These are phyloP conservation scores for Gossypium anomalum DNA, from an alignment of 345 rosid species.

Conservation along the genomic window DNA sequence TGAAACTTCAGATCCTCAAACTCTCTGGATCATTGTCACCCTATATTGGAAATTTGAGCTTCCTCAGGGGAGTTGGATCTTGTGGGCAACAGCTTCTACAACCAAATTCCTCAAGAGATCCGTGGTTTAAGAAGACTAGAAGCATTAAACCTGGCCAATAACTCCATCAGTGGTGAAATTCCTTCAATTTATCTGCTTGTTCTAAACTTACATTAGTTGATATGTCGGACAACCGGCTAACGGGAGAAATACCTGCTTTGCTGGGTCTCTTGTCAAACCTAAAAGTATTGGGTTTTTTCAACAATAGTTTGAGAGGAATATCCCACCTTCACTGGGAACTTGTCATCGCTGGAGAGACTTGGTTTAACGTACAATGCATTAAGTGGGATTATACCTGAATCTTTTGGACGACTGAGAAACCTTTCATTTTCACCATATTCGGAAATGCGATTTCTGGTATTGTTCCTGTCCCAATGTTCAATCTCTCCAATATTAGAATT, in stretches of 20 bases:
- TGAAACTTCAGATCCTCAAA: too few species aligned
- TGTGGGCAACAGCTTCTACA: too few species aligned
- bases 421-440: too few species aligned
- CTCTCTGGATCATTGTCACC: too few species aligned
- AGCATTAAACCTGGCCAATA: background rate
- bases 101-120: too few species aligned
- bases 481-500: background rate
- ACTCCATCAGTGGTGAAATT: slow-evolving; percentile 11
- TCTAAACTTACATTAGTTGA: background rate
- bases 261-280: background rate
- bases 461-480: slow-evolving; percentile 2
- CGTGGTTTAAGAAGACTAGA: slow-evolving; percentile 10
- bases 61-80: too few species aligned
- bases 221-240: background rate
- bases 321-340: slow-evolving; percentile 7
- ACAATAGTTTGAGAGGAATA: too few species aligned
- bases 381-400: background rate
- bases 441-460: background rate
- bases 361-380: background rate
- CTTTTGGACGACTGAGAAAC: background rate
- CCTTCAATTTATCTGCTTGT: slow-evolving; percentile 20
- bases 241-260: slow-evolving; percentile 1
- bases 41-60: too few species aligned
- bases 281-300: too few species aligned
- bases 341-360: too few species aligned